Base-by-base conservation (phyloP, 306 rosid genomes). In the Calophaca sinica region DNA sequence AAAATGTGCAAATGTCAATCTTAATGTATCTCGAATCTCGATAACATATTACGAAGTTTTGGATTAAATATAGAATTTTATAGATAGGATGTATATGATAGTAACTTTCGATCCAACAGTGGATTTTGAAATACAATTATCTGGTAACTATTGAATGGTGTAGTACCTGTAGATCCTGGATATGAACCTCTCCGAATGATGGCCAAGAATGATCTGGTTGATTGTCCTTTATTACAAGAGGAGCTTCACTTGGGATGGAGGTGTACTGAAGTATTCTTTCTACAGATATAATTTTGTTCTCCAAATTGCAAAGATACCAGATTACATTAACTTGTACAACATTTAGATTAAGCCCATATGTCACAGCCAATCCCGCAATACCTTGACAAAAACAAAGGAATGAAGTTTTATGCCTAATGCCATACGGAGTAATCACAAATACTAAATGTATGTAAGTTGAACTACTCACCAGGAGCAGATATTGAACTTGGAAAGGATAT, bases 211-310 rank as follows among this genome's bases (percentile, higher is more conserved):
- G 5, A 86, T 85, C 87, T 1, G 88, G 98, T 33, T 61, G 86
- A 12, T 80, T 86, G 33, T 87, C 89, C 78, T 89, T 83, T 2
- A 82, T 72, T 0, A 88, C 85, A 53, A 91, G 84, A 45, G 94
- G 93, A 73, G 98, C 94, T 83, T 93, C 98, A 74, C 89, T 88
- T 12, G 92, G 87, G 31, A 88, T 74, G 10, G 63, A 67, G 52
- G 96, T 81, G 78, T 93, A 91, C 55, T 93, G 98, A 80, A 91
- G 74, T 65, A 93, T 81, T 82, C 96, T 87, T 81, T 93, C 98
- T 3, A 91, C 96, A 4, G 98, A 90, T 87, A 93, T 91, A 38
- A 93, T 93, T 71, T 76, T 93, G 69, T 86, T 90, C 88, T 93
- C 97, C 87, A 86, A 42, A 32, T 72, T 74, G 75, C 97, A 91